A percentile compares a stretch with the other conserved stretches of the same genome.
phyloP scores from a whole-genome alignment of 768 basidiomycete genomes.

The Hygrophoropsis aurantiaca region DNA sequence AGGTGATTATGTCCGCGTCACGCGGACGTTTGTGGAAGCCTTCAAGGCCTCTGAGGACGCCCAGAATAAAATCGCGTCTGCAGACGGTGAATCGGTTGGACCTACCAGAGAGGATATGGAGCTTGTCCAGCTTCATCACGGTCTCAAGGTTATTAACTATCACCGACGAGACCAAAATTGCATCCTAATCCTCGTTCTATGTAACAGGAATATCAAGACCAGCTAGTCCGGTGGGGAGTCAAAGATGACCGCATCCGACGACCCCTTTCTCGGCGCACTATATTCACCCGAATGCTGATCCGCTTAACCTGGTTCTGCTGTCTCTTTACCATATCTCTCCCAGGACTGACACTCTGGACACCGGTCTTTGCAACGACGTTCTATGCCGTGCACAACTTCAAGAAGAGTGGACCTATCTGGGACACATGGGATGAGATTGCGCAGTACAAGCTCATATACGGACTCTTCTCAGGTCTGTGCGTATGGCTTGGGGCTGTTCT shows the following conservation, averaged over 20 bases:
- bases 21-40: slow-evolving; percentile 71
- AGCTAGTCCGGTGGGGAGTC: slow-evolving; percentile 62
- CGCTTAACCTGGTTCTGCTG: slow-evolving; percentile 63
- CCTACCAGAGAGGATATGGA: slow-evolving; percentile 24
- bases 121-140: slow-evolving; percentile 39
- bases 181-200: not conserved
- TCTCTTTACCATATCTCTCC: slow-evolving; percentile 65
- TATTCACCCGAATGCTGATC: slow-evolving; percentile 63
- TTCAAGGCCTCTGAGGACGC: slow-evolving; percentile 53
- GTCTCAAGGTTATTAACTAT: slow-evolving; percentile 54
- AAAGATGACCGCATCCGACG: slow-evolving; percentile 85
- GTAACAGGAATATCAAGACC: slow-evolving; percentile 70
- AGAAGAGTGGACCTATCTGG: slow-evolving; percentile 77
- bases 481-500: slow-evolving; percentile 60
- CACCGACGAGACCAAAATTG: not conserved
- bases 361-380: slow-evolving; percentile 75
- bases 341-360: slow-evolving; percentile 80
- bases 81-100: slow-evolving; percentile 22
- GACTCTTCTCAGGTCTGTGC: slow-evolving; percentile 67
- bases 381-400: slow-evolving; percentile 71
- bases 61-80: slow-evolving; percentile 14
- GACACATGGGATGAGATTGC: slow-evolving; percentile 91
- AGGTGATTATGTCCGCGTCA: slow-evolving; percentile 81
- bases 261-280: slow-evolving; percentile 52
- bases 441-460: slow-evolving; percentile 85